phyloP scores from a whole-genome alignment of 2,329 filamentous ascomycete genomes.

The Aureobasidium sp. region DNA sequence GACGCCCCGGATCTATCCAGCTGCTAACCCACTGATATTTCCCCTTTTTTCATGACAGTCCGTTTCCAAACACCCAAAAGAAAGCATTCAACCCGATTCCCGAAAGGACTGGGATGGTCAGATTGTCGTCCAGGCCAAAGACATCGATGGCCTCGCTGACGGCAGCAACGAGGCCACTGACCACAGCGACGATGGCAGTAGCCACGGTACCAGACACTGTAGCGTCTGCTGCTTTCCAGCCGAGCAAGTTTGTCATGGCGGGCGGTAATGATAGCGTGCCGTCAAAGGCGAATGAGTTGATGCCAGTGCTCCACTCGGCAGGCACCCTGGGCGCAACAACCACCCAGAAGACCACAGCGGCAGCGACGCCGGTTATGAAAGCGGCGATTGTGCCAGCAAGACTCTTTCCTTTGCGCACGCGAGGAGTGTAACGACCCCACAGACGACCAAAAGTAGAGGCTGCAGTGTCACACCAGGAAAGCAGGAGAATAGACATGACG shows the following conservation, averaged over 20 bases:
- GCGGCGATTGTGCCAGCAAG: conserved; percentile 83
- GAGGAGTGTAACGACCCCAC: conserved; percentile 82
- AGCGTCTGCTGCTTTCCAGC: conserved; percentile 51
- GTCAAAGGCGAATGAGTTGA: conserved; percentile 71
- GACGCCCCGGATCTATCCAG: not conserved
- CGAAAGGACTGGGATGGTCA: conserved; percentile 90
- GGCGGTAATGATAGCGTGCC: conserved; percentile 65
- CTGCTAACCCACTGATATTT: not conserved
- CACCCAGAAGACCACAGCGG: conserved; percentile 83
- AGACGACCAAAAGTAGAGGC: conserved; percentile 88
- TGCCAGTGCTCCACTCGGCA: conserved; percentile 31
- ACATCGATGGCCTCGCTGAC: conserved; percentile 85
- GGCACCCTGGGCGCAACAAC: conserved; percentile 58
- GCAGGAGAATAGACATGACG: conserved; percentile 78
- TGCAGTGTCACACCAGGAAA: conserved; percentile 97
- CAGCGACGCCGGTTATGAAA: conserved; percentile 72
- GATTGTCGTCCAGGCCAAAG: conserved; percentile 93
- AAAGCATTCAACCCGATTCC: conserved; percentile 87
- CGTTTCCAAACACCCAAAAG: conserved; percentile 67
- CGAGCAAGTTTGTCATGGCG: conserved; percentile 50
- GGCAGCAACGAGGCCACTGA: conserved; percentile 82
- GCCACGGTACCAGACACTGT: conserved; percentile 65
- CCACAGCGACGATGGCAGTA: conserved; percentile 72
- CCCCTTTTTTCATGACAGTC: not conserved
- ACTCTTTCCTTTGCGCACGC: conserved; percentile 81